A percentile compares a stretch with the other conserved stretches of the same genome.
Evolutionary conservation across 352 stramenopile genomes (phyloP).

Genomic region (Phytophthora chlamydospora): DNA sequence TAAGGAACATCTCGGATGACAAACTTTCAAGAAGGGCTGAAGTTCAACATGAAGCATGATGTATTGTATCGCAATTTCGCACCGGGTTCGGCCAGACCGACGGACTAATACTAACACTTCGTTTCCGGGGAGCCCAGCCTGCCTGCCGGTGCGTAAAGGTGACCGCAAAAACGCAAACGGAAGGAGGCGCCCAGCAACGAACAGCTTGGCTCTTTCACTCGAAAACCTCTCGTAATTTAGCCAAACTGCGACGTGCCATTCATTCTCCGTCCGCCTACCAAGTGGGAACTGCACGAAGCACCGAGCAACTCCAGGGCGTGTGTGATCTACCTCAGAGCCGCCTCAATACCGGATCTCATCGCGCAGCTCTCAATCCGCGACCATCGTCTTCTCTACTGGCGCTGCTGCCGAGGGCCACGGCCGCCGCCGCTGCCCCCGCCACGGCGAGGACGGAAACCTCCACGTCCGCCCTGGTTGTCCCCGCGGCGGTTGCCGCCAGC

Average conservation of each 20-base stretch:
- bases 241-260: slow-evolving; percentile 35
- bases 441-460: slow-evolving; percentile 50
- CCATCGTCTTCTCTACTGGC: slow-evolving; percentile 50
- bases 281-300: slow-evolving; percentile 22
- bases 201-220: slow-evolving; percentile 7
- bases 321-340: slow-evolving; percentile 23
- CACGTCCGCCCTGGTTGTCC: slow-evolving; percentile 58
- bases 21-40: not conserved
- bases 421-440: slow-evolving; percentile 45
- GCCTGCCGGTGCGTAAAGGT: slow-evolving; percentile 8
- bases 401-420: slow-evolving; percentile 45
- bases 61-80: slow-evolving; percentile 23
- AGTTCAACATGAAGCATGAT: slow-evolving; percentile 17
- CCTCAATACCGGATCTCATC: slow-evolving; percentile 17
- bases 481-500: slow-evolving; percentile 44
- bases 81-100: slow-evolving; percentile 15
- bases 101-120: slow-evolving; percentile 34
- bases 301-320: slow-evolving; percentile 12
- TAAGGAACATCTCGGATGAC: slow-evolving; percentile 12
- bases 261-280: slow-evolving; percentile 29
- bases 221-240: slow-evolving; percentile 32
- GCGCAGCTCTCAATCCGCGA: slow-evolving; percentile 26
- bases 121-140: slow-evolving; percentile 20
- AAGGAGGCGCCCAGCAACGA: slow-evolving; percentile 17
- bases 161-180: slow-evolving; percentile 13